Evolutionary conservation across 2,329 filamentous ascomycete species (phyloP).

Genomic region (Calonectria honghensis): DNA sequence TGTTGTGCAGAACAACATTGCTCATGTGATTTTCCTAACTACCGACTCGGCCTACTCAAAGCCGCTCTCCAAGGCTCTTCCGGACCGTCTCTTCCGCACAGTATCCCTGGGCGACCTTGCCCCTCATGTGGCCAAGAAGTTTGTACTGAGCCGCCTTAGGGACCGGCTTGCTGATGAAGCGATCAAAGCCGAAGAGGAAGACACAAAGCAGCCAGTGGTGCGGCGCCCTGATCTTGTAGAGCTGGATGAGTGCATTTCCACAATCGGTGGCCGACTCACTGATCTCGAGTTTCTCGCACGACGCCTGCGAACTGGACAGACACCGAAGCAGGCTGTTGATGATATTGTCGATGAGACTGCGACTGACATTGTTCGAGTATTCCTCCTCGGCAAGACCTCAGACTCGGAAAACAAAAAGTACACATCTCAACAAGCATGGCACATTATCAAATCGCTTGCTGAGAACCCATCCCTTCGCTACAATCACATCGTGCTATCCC

Average conservation of each 20-base stretch:
- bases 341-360: conserved; percentile 94
- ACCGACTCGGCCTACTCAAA: conserved; percentile 93
- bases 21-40: conserved; percentile 95
- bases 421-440: conserved; percentile 92
- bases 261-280: conserved; percentile 92
- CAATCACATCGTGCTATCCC: conserved; percentile 87
- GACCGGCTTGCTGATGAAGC: conserved; percentile 59
- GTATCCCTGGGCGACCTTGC: conserved; percentile 91
- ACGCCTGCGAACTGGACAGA: conserved; percentile 90
- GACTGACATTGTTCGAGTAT: conserved; percentile 95
- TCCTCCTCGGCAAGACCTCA: conserved; percentile 79
- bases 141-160: conserved; percentile 88
- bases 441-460: conserved; percentile 86
- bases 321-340: conserved; percentile 84
- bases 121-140: conserved; percentile 89
- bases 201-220: conserved; percentile 49
- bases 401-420: conserved; percentile 76
- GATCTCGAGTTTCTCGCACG: conserved; percentile 96
- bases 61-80: conserved; percentile 88
- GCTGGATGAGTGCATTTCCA: conserved; percentile 87
- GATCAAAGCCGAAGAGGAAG: conserved; percentile 53
- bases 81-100: conserved; percentile 92
- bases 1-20: conserved; percentile 89
- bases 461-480: conserved; percentile 83
- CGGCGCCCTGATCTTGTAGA: conserved; percentile 74